phyloP scores from a whole-genome alignment of 2,329 filamentous ascomycete genomes.

The Ramularia collo-cygni region DNA sequence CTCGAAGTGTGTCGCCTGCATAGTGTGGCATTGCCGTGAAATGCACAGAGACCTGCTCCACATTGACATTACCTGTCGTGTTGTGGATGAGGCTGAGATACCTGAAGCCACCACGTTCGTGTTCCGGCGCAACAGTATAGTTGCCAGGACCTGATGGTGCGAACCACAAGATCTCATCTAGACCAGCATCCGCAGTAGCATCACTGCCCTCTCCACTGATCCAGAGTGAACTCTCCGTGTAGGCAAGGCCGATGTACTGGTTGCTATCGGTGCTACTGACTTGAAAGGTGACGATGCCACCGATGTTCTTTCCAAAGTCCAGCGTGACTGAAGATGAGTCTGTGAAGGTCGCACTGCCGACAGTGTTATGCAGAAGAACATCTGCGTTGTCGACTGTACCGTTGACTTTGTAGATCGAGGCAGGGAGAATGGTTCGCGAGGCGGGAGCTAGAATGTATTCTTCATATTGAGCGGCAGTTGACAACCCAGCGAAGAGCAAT shows the following conservation, averaged over 20 bases:
- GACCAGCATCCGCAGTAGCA: slow-evolving; percentile 33
- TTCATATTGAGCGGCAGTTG: slow-evolving; percentile 27
- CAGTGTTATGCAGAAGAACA: slow-evolving; percentile 24
- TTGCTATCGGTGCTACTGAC: slow-evolving; percentile 29
- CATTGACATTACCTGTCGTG: slow-evolving; percentile 31
- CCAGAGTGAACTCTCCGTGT: slow-evolving; percentile 41
- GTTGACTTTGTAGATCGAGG: slow-evolving; percentile 35
- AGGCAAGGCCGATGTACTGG: slow-evolving; percentile 39
- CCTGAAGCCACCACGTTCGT: slow-evolving; percentile 47
- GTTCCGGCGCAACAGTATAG: slow-evolving; percentile 39
- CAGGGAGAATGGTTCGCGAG: slow-evolving; percentile 32
- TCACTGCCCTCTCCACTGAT: slow-evolving; percentile 45
- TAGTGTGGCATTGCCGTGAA: slow-evolving; percentile 42
- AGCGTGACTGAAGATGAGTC: slow-evolving; percentile 34
- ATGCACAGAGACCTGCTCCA: slow-evolving; percentile 36
- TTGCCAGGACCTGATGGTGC: slow-evolving; percentile 31
- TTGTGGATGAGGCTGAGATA: slow-evolving; percentile 43
- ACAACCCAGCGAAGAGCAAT: slow-evolving; percentile 1
- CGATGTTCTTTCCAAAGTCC: slow-evolving; percentile 39
- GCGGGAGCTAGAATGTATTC: slow-evolving; percentile 37
- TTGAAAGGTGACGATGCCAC: slow-evolving; percentile 33
- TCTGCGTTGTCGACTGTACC: slow-evolving; percentile 34
- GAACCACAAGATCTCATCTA: slow-evolving; percentile 46
- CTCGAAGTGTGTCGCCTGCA: slow-evolving; percentile 35
- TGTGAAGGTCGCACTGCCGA: slow-evolving; percentile 31